Percentiles rank a stretch among this genome's conserved stretches.
phyloP scores from a whole-genome alignment of 768 basidiomycete species.

The Lentinula sp. region DNA sequence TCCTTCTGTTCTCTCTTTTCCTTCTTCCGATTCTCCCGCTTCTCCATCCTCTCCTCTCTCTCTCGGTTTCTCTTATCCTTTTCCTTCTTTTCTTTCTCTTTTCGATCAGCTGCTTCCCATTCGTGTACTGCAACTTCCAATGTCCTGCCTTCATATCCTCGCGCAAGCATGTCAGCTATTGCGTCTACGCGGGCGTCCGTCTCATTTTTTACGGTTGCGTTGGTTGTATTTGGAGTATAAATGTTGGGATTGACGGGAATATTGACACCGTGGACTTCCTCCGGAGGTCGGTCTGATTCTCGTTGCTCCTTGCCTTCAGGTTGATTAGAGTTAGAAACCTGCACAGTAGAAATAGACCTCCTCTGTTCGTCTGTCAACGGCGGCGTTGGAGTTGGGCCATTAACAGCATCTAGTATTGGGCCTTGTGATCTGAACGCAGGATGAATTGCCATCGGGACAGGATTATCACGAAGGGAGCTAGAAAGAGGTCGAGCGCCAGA shows the following conservation, averaged over 20 bases:
- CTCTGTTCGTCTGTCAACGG: not conserved
- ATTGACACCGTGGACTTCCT: not conserved
- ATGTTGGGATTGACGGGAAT: not conserved
- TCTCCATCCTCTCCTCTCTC: not conserved
- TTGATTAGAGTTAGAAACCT: not conserved
- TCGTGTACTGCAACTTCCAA: conserved; percentile 1
- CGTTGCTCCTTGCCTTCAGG: not conserved
- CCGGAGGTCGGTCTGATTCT: not conserved
- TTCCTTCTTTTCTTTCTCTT: not conserved
- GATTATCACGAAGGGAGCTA: not conserved
- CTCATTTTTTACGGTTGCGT: not conserved
- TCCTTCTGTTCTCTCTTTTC: not conserved
- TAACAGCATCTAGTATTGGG: not conserved
- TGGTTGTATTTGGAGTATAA: not conserved
- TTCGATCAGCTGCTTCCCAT: not conserved
- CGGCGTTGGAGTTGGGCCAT: not conserved
- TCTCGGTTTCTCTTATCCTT: not conserved
- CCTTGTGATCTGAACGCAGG: not conserved
- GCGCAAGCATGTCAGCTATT: not conserved
- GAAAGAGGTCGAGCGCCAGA: not conserved
- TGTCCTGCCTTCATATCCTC: not conserved
- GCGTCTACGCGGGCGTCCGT: not conserved
- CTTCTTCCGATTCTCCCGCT: not conserved
- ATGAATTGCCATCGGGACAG: not conserved
- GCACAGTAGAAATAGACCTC: not conserved